phyloP scores from a whole-genome alignment of 257 asterid species.

The Solanum appendiculatum region DNA sequence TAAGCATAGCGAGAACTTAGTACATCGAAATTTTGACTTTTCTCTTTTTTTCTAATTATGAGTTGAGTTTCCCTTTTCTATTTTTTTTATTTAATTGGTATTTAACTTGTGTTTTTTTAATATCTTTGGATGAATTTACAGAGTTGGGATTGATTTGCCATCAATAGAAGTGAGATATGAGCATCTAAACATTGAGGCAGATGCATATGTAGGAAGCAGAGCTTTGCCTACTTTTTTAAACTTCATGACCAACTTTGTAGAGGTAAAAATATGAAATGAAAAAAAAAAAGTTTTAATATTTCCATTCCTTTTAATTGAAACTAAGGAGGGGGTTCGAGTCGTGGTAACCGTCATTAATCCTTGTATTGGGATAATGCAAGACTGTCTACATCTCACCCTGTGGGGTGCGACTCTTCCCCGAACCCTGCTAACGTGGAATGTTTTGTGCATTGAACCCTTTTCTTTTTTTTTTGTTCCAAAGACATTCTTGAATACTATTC shows the following conservation, averaged over 20 bases:
- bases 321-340: background rate
- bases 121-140: background rate
- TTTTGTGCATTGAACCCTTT: background rate
- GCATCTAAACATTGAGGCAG: background rate
- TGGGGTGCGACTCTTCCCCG: background rate
- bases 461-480: background rate
- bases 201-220: background rate
- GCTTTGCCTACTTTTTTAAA: background rate
- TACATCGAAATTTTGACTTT: background rate
- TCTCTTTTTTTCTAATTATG: too few species aligned
- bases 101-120: background rate
- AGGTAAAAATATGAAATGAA: background rate
- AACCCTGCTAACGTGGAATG: background rate
- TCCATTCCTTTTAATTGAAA: background rate
- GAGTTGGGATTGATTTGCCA: conserved; percentile 2
- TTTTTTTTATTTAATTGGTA: background rate
- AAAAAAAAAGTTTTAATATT: background rate
- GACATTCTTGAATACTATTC: conserved; percentile 17
- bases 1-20: background rate
- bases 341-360: background rate
- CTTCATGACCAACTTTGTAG: background rate
- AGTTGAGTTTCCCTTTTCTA: too few species aligned
- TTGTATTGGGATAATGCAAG: background rate
- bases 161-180: background rate
- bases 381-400: background rate